Conservation (phyloP, 768 basidiomycete genomes). For the Agaricus blazei region DNA sequence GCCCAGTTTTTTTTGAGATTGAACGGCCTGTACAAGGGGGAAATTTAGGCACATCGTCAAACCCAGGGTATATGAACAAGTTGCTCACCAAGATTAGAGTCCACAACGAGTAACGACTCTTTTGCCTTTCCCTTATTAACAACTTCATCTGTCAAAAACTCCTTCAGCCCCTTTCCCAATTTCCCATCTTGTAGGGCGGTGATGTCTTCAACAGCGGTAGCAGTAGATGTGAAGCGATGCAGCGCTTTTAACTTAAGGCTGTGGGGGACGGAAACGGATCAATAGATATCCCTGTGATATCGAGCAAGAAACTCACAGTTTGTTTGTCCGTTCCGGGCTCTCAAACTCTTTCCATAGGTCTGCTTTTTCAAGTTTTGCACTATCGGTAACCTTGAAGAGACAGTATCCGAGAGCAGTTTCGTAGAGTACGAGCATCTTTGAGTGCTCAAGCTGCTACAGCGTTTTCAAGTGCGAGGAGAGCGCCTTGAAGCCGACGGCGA, state of each 20-base stretch:
- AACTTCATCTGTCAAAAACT: constrained; percentile 85
- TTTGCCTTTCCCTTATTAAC: constrained; percentile 89
- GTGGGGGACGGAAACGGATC: constrained; percentile 2
- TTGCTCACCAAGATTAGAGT: constrained; percentile 80
- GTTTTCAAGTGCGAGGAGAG: neutral
- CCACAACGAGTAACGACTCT: constrained; percentile 79
- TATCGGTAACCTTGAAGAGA: constrained; percentile 92
- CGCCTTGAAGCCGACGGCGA: constrained; percentile 14
- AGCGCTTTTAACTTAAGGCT: constrained; percentile 93
- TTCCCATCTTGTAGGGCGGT: constrained; percentile 91
- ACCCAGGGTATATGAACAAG: constrained; percentile 1
- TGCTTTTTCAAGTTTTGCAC: constrained; percentile 80
- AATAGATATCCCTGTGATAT: neutral
- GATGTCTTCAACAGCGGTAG: constrained; percentile 94
- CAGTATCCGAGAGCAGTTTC: constrained; percentile 96
- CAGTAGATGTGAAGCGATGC: constrained; percentile 96
- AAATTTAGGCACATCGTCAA: neutral
- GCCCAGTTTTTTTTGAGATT: constrained; percentile 91
- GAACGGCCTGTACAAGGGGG: constrained; percentile 52
- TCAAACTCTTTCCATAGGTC: constrained; percentile 92
- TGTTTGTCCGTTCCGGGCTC: constrained; percentile 87
- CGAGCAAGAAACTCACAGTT: constrained; percentile 58
- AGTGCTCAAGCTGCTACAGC: neutral
- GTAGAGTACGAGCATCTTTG: constrained; percentile 89
- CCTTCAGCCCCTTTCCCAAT: constrained; percentile 86